Base-by-base conservation (phyloP, 2,329 filamentous ascomycete genomes). In the Uncinocarpus reesii region DNA sequence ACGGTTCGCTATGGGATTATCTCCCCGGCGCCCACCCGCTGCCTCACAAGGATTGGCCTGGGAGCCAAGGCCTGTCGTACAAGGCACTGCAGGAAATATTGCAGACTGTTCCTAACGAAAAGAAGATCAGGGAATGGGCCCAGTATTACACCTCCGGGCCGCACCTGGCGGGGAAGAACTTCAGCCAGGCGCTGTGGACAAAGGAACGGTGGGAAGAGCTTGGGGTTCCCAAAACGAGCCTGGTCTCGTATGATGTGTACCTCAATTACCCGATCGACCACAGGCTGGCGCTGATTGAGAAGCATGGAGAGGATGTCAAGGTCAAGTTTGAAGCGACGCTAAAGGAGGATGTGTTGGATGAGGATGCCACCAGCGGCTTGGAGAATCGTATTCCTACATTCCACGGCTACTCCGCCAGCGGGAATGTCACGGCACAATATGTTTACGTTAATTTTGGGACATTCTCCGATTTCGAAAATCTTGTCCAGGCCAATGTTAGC, bases 371-470 rank as follows among this genome's bases (percentile, higher is more conserved):
- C 0, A 87, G 81, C 15, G 76, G 80, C 18, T 71, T 87, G 38
- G 67, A 76, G 7, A 77, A 88, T 58, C 75, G 86, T 24, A 76
- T 96, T 20, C 88, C 90, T 1, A 90, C 84, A 0, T 96, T 96
- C 70, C 90, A 96, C 61, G 92, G 90, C 46, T 96, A 95, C 65
- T 94, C 87, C 3, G 88, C 88, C 3, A 89, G 75, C 52, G 90
- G 90, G 23, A 94, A 96, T 63, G 90, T 93, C 41, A 95, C 90
- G 0, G 87, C 80, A 2, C 78, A 80, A 11, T 92, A 86, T 55
- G 85, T 95, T 26, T 96, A 83, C 60, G 87, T 86, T 62, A 95
- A 95, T 66, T 94, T 92, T 60, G 90, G 89, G 45, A 92, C 85
- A 0, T 93, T 82, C 61, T 70, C 76, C 54, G 90, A 96, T 62